A percentile compares a stretch with the other conserved stretches of the same genome.
phyloP scores from a whole-genome alignment of 768 basidiomycete genomes.

The Termitomyces sp. region DNA sequence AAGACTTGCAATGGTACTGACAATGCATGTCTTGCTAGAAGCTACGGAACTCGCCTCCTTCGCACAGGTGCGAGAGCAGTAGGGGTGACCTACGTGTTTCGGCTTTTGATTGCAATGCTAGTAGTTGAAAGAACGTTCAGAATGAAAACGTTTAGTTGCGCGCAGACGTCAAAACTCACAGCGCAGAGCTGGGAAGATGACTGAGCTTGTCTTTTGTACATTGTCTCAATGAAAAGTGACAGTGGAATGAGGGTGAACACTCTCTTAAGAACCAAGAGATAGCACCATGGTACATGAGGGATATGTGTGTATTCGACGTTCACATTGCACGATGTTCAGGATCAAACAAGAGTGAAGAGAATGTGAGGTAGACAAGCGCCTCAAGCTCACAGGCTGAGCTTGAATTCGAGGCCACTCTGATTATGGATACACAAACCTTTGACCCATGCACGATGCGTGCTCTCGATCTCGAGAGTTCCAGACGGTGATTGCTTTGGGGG shows the following conservation, averaged over 20 bases:
- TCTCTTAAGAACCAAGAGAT: background rate
- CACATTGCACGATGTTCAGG: background rate
- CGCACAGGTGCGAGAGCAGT: constrained; percentile 56
- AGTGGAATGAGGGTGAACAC: background rate
- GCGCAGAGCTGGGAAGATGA: constrained; percentile 35
- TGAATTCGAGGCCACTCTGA: background rate
- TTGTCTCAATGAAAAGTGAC: background rate
- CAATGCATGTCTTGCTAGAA: constrained; percentile 34
- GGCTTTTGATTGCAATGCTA: constrained; percentile 53
- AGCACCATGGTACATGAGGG: background rate
- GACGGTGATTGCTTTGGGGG: background rate
- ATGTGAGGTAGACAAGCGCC: too few species aligned
- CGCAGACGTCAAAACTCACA: constrained; percentile 23
- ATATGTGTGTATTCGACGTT: background rate
- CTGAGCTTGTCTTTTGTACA: constrained; percentile 2
- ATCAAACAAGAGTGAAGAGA: too few species aligned
- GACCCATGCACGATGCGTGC: background rate
- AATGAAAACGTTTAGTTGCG: background rate
- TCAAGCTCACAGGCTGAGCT: background rate
- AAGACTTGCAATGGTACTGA: constrained; percentile 22
- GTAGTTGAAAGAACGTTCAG: constrained; percentile 12
- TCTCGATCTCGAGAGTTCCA: background rate
- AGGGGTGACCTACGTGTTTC: constrained; percentile 41
- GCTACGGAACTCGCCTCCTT: constrained; percentile 33
- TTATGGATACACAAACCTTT: background rate